These are phyloP conservation scores for Penicillium nordicum DNA, from an alignment of 2,329 filamentous ascomycete genomes.

Conservation along the genomic window DNA sequence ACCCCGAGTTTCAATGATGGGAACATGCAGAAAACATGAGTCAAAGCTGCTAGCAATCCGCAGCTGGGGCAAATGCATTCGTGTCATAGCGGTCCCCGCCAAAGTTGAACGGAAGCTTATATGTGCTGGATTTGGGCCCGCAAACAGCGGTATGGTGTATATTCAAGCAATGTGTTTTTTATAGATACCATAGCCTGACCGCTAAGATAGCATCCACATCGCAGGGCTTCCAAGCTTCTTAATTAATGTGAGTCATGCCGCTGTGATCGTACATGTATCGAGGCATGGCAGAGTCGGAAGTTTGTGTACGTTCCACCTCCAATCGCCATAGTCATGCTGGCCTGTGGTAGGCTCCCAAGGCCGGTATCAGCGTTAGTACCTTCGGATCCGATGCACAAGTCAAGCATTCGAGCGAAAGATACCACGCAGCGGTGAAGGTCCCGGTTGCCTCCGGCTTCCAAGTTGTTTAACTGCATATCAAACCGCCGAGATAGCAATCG, in stretches of 20 bases:
- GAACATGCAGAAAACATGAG: conserved; percentile 6
- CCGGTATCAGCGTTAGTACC: not conserved
- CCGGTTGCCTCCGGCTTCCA: not conserved
- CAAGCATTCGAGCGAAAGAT: conserved; percentile 5
- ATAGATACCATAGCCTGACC: not conserved
- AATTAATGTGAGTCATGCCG: conserved; percentile 7
- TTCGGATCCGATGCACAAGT: conserved; percentile 5
- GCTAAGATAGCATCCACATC: not conserved
- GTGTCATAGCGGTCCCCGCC: not conserved
- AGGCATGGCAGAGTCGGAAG: conserved; percentile 9
- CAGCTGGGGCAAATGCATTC: conserved; percentile 1
- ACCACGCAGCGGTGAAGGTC: conserved; percentile 18
- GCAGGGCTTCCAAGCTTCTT: not conserved
- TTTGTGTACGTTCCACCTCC: not conserved
- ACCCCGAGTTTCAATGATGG: not conserved
- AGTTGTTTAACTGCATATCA: conserved; percentile 6
- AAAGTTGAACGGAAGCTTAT: not conserved
- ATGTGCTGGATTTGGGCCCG: not conserved
- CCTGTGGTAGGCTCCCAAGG: not conserved
- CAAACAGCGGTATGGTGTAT: conserved; percentile 8
- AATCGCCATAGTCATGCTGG: not conserved
- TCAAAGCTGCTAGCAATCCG: not conserved
- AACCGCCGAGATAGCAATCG: conserved; percentile 1
- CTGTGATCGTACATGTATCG: conserved; percentile 3
- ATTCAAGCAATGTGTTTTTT: not conserved